Base-by-base conservation (phyloP, 2,329 filamentous ascomycete genomes). In the Alternaria brassicicola region DNA sequence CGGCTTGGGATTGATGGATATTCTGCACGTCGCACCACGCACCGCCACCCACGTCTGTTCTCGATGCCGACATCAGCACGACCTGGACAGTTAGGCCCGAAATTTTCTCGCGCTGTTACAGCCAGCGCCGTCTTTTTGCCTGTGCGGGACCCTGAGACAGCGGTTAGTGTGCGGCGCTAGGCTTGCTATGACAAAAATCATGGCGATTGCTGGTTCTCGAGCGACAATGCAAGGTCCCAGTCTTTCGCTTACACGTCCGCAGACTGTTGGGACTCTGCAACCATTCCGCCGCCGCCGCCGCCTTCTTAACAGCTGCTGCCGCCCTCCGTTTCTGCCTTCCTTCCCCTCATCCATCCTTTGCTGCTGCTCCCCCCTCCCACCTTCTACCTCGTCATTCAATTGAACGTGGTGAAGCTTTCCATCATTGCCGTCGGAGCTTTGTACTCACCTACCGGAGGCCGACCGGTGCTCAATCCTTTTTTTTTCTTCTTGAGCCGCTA, bases 141-240 rank as follows among this genome's bases (percentile, higher is more conserved):
- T 60, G 64, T 63, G 65, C 62, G 46, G 54, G 64, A 55, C 54
- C 56, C 64, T 61, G 62, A 15, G 35, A 38, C 65, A 59, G 66
- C 67, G 64, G 68, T 65, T 69, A 46, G 57, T 10, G 31, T 42
- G 52, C n/a, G n/a, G 55, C 66, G 62, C 67, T 68, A 70, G 57
- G 39, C 64, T 46, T 19, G 23, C 38, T 57, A 55, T 54, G 65
- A 53, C 60, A 38, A 64, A 67, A 65, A 55, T 61, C 57, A 69
- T 63, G 63, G 62, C 57, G 56, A 45, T 61, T 64, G 52, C 57
- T 59, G 60, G 17, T 65, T 62, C 70, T 68, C 62, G 63, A 69
- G 57, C 57, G 57, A 26, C 51, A 28, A 66, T 73, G 71, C 74
- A 75, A 71, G 72, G 71, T 72, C 69, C 72, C 70, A 67, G 62